Percentiles rank a stretch among this genome's conserved stretches.
These are phyloP conservation scores for Ganoderma meredithae DNA, from an alignment of 1,284 basidiomycete species.

Conservation along the genomic window DNA sequence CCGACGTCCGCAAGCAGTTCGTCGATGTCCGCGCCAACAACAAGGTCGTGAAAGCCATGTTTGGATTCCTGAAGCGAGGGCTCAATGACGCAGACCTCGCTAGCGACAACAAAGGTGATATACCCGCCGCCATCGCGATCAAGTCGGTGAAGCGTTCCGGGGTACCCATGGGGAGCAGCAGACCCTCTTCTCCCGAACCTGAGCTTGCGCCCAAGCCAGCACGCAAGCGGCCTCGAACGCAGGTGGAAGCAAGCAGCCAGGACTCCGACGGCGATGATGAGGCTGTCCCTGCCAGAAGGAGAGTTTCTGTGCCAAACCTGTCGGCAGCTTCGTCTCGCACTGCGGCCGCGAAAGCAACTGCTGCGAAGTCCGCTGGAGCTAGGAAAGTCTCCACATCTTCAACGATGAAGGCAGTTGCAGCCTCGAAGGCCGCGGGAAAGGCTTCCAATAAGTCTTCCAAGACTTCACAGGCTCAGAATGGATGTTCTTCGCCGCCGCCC, in stretches of 20 bases:
- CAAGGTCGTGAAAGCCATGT: slow-evolving; percentile 49
- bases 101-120: slow-evolving; percentile 37
- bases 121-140: slow-evolving; percentile 30
- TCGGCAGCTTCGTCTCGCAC: slow-evolving; percentile 8
- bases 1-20: slow-evolving; percentile 49
- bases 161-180: not conserved
- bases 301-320: slow-evolving; percentile 13
- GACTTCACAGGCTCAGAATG: not conserved
- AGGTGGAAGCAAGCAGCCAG: slow-evolving; percentile 17
- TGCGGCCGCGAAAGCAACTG: not conserved
- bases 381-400: slow-evolving; percentile 16
- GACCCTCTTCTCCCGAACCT: not conserved
- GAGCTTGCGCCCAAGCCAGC: slow-evolving; percentile 3
- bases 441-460: not conserved
- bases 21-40: slow-evolving; percentile 52
- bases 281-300: slow-evolving; percentile 18
- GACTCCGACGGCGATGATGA: slow-evolving; percentile 24
- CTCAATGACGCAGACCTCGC: slow-evolving; percentile 31
- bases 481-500: not conserved
- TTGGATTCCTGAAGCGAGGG: slow-evolving; percentile 46
- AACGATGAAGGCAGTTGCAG: not conserved
- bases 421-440: slow-evolving; percentile 10
- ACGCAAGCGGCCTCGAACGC: slow-evolving; percentile 21
- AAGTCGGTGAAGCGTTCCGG: not conserved
- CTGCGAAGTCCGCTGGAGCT: slow-evolving; percentile 5